Evolutionary conservation across 352 stramenopile genomes (phyloP).

Genomic region (Phytophthora litchii): DNA sequence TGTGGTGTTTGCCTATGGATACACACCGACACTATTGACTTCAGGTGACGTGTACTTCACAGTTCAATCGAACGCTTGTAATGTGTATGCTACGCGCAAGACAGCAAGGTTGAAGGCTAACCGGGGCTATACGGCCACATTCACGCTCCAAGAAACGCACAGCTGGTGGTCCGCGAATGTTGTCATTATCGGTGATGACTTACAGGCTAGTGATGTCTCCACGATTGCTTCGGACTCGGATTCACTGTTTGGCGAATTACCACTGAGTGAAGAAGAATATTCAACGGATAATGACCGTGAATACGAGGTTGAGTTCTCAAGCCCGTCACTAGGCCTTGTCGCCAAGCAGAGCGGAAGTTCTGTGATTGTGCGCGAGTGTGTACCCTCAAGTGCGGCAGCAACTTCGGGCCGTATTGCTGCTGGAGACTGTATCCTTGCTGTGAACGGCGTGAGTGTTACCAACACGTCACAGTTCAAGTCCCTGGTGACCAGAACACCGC

Average conservation of each 20-base stretch:
- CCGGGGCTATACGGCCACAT: slow-evolving; percentile 81
- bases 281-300: slow-evolving; percentile 39
- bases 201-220: slow-evolving; percentile 49
- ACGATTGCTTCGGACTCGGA: slow-evolving; percentile 17
- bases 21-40: slow-evolving; percentile 84
- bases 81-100: slow-evolving; percentile 81
- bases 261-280: not conserved
- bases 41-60: slow-evolving; percentile 87
- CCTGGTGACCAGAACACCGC: slow-evolving; percentile 58
- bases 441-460: slow-evolving; percentile 66
- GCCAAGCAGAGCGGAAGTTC: slow-evolving; percentile 65
- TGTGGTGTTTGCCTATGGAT: slow-evolving; percentile 85
- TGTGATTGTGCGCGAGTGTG: slow-evolving; percentile 79
- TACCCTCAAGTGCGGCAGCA: slow-evolving; percentile 59
- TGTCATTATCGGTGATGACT: slow-evolving; percentile 82
- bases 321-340: slow-evolving; percentile 63
- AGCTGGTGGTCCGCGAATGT: slow-evolving; percentile 84
- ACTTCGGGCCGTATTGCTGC: slow-evolving; percentile 55
- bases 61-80: slow-evolving; percentile 84
- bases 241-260: slow-evolving; percentile 37
- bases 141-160: slow-evolving; percentile 83
- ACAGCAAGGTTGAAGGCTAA: slow-evolving; percentile 76
- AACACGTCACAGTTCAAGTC: slow-evolving; percentile 80
- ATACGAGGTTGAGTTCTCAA: slow-evolving; percentile 78
- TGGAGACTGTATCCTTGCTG: slow-evolving; percentile 75